Evolutionary conservation across 2,329 filamentous ascomycete genomes (phyloP).

Genomic region (Aspergillus arachidicola): DNA sequence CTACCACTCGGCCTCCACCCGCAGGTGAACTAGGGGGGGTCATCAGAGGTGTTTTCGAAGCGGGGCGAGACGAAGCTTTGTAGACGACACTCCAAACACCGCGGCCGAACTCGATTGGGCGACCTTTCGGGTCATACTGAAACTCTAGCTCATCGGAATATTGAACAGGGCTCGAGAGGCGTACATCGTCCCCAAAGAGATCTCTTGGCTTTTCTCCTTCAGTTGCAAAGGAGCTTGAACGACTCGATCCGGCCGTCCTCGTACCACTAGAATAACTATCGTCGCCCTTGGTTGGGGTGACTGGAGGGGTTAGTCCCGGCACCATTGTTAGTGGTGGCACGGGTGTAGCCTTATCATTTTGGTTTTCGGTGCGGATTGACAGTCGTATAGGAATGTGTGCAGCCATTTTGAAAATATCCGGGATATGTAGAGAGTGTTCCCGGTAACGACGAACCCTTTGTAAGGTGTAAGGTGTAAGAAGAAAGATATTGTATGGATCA

Average conservation of each 20-base stretch:
- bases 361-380: constrained; percentile 28
- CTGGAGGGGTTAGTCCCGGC: constrained; percentile 37
- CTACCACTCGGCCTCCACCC: constrained; percentile 37
- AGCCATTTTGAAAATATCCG: constrained; percentile 6
- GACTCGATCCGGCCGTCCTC: constrained; percentile 7
- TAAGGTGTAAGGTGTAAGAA: background rate
- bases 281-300: constrained; percentile 35
- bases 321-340: constrained; percentile 15
- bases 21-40: constrained; percentile 43
- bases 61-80: constrained; percentile 37
- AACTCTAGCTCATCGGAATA: constrained; percentile 40
- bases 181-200: constrained; percentile 6
- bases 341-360: constrained; percentile 14
- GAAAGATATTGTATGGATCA: background rate
- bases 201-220: constrained; percentile 7
- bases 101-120: constrained; percentile 43
- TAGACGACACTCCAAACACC: constrained; percentile 54
- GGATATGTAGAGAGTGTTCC: background rate
- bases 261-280: constrained; percentile 12
- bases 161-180: constrained; percentile 22
- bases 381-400: constrained; percentile 26
- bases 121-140: constrained; percentile 29
- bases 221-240: constrained; percentile 10
- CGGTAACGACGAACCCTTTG: background rate
- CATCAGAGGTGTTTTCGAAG: constrained; percentile 14